These are phyloP conservation scores for Fremontodendron californicum DNA, from an alignment of 345 rosid genomes.

Conservation along the genomic window DNA sequence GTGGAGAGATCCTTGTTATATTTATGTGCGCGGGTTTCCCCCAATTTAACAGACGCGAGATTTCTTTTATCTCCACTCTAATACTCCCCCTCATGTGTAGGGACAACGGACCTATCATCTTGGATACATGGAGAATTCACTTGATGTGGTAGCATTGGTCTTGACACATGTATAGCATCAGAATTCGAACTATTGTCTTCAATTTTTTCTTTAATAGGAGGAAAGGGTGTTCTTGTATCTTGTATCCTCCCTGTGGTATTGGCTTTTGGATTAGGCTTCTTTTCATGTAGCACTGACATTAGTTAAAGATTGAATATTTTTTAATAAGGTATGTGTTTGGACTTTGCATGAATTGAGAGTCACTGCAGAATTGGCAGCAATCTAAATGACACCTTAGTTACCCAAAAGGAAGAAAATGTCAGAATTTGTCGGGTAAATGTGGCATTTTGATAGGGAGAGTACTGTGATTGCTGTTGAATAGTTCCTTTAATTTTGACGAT, in stretches of 20 bases:
- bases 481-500: not conserved
- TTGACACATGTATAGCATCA: not conserved
- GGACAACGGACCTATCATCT: not conserved
- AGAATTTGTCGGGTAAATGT: not conserved
- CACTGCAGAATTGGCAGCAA: not conserved
- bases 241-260: not conserved
- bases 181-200: not conserved
- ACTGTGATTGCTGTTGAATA: not conserved
- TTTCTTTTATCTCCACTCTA: not conserved
- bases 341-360: not conserved
- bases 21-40: not conserved
- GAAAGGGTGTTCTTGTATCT: not conserved
- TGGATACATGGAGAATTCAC: not conserved
- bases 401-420: not conserved
- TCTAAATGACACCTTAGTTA: not conserved
- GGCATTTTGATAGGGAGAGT: not conserved
- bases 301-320: not conserved
- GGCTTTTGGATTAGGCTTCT: not conserved
- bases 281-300: not conserved
- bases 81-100: not conserved
- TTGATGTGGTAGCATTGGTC: not conserved
- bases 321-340: not conserved
- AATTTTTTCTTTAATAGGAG: not conserved
- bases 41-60: not conserved
- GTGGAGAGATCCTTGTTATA: not conserved